These are phyloP conservation scores for Pseudogymnoascus sp. DNA, from an alignment of 2,329 filamentous ascomycete genomes.

Conservation along the genomic window DNA sequence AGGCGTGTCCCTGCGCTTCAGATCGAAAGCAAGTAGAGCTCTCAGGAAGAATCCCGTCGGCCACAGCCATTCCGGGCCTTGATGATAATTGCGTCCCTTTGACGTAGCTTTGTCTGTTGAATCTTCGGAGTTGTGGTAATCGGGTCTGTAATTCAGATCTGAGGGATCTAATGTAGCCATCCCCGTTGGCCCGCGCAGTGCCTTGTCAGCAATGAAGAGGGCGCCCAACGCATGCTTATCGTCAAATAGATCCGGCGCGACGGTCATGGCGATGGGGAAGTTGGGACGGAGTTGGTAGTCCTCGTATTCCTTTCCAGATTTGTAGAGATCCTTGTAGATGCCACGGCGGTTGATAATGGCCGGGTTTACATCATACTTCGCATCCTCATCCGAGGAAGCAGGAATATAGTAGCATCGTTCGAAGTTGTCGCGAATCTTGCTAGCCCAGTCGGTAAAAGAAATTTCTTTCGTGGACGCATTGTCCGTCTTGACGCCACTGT, in stretches of 20 bases:
- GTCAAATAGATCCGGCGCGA: slow-evolving; percentile 81
- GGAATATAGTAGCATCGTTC: slow-evolving; percentile 90
- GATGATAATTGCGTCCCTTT: slow-evolving; percentile 96
- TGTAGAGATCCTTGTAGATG: slow-evolving; percentile 97
- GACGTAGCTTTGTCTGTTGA: slow-evolving; percentile 82
- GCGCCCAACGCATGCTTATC: slow-evolving; percentile 68
- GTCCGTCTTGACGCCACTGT: slow-evolving; percentile 62
- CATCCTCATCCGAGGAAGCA: slow-evolving; percentile 57
- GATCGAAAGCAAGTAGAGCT: slow-evolving; percentile 82
- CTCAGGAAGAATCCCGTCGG: slow-evolving; percentile 92
- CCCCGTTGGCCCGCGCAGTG: slow-evolving; percentile 76
- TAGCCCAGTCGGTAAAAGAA: slow-evolving; percentile 70
- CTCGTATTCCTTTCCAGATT: slow-evolving; percentile 88
- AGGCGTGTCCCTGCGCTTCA: slow-evolving; percentile 56
- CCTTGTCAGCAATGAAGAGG: slow-evolving; percentile 68
- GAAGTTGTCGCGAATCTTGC: slow-evolving; percentile 73
- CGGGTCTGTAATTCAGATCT: slow-evolving; percentile 87
- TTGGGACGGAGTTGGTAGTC: slow-evolving; percentile 95
- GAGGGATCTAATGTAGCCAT: slow-evolving; percentile 93
- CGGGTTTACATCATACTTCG: slow-evolving; percentile 70
- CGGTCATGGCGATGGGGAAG: slow-evolving; percentile 91
- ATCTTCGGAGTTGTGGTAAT: slow-evolving; percentile 94
- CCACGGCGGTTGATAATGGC: slow-evolving; percentile 78
- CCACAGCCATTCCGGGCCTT: slow-evolving; percentile 98
- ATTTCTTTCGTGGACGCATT: slow-evolving; percentile 45